Base-by-base conservation (phyloP, 2,329 filamentous ascomycete species). In the Fusarium sp. region DNA sequence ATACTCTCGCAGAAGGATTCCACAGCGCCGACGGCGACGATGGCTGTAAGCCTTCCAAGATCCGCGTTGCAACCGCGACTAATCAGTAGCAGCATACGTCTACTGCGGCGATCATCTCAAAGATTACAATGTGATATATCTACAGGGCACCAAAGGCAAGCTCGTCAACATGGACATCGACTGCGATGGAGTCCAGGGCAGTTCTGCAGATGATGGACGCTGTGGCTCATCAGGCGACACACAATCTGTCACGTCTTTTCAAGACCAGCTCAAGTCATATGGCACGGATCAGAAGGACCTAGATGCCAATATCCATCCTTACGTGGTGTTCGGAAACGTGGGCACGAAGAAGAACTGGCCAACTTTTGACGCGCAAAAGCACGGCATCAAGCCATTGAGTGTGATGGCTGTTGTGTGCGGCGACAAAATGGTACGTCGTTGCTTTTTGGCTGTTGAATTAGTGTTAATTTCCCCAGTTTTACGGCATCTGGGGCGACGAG, bases 401-500 rank as follows among this genome's bases (percentile, higher is more conserved):
- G 81, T 90, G 16, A 87, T 90, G 78, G 88, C 87, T 3, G 86
- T 89, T 7, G 86, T 90, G 28, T 90, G 88, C 74, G 82, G 82
- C 47, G 79, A 83, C 54, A 82, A 87, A 73, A 77, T 88, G 77
- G 84, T 85, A 77, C 46, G 71, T 49, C 4, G 30, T 12, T 6
- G 2, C 2, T 4, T 21, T 23, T 16, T 15, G 3, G 25, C 5
- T 5, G 19, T 25, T 2, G 2, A 33, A 19, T 4, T 4, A 10
- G 10, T 18, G 9, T 5, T 60, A n/a, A 69, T 30, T 3, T 16
- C 46, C 11, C 2, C 56, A 87, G 85, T 82, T 86, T 71, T 91
- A 91, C 75, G 89, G 88, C 16, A 81, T 91, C 56, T 91, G 88
- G 89, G 89, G 88, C 25, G 89, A 91, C 71, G 87, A 86, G 38